Evolutionary conservation across 352 stramenopile species (phyloP), one percentile per base, ranked within the genome.

Genomic region (Thalassiosira gravida): DNA sequence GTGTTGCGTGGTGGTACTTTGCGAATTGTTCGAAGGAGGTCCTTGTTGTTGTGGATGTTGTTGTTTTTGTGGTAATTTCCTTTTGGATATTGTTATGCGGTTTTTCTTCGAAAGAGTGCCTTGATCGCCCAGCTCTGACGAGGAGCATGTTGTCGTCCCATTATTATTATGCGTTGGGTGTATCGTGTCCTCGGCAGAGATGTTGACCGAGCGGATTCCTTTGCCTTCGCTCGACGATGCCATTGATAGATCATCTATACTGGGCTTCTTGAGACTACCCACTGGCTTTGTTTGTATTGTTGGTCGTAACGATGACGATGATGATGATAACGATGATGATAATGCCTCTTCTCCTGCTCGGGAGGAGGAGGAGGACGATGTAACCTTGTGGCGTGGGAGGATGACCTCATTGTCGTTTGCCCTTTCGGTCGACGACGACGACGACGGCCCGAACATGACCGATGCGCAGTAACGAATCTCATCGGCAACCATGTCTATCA

Each of bases 391-490:
- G 32, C n/a, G 53, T 27, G 0, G 46, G 27, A 44, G 8, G 14
- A 32, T 67, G n/a, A 27, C 14, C 22, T 9, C 27, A n/a, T 35
- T 25, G 5, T 24, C 22, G 3, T 27, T 35, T 47, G 44, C 35
- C 20, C 65, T 20, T 6, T 47, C n/a, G 3, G 66, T 63, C 44
- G 66, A 29, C 50, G 39, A n/a, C 57, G 30, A 57, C 39, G 52
- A 37, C 42, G 16, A 22, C 18, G 44, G 56, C 14, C 18, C 37
- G 16, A 22, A 18, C 46, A 65, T 58, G 3, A 74, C 3, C 18
- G 56, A 74, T 24, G 65, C 52, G 47, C 65, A 74, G 37, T 66
- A 46, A 11, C 8, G 32, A 27, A 74, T 55, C 22, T 66, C 65
- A 42, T 58, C 53, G 25, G 52, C 65, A 58, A 74, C 52, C 29